phyloP scores from a whole-genome alignment of 306 rosid species.

The Pyrus communis region DNA sequence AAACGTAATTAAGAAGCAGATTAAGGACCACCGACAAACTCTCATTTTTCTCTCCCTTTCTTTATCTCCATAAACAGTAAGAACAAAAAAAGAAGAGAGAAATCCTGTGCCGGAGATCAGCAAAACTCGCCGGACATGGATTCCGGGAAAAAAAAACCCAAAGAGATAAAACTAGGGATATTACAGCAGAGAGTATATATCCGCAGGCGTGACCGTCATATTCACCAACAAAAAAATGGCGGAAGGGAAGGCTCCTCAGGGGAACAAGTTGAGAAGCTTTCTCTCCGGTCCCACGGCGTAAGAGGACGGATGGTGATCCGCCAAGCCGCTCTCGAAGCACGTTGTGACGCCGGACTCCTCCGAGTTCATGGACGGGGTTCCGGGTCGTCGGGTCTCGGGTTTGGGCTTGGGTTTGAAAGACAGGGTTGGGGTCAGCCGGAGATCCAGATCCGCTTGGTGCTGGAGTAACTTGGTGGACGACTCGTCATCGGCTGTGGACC shows the following conservation, averaged over 20 bases:
- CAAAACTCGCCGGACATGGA: slow-evolving; percentile 58
- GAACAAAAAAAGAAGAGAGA: slow-evolving; percentile 31
- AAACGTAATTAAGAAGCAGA: background rate
- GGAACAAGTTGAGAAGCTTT: slow-evolving; percentile 68
- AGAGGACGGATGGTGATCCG: slow-evolving; percentile 18
- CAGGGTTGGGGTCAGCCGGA: slow-evolving; percentile 50
- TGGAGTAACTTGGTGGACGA: slow-evolving; percentile 8
- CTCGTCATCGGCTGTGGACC: slow-evolving; percentile 32
- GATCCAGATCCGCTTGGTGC: slow-evolving; percentile 54
- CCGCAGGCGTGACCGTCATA: slow-evolving; percentile 24
- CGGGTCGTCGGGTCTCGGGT: slow-evolving; percentile 51
- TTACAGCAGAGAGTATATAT: slow-evolving; percentile 6
- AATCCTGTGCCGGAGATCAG: slow-evolving; percentile 52
- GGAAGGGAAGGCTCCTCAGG: slow-evolving; percentile 29
- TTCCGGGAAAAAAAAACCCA: slow-evolving; percentile 28
- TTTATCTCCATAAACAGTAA: slow-evolving; percentile 16
- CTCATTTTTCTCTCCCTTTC: slow-evolving; percentile 53
- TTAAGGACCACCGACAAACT: slow-evolving; percentile 45
- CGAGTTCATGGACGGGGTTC: slow-evolving; percentile 80
- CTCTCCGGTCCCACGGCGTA: slow-evolving; percentile 24
- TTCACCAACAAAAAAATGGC: slow-evolving; percentile 16
- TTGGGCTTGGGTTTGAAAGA: slow-evolving; percentile 25
- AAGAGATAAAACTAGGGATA: background rate
- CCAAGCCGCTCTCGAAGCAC: slow-evolving; percentile 50
- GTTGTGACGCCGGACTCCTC: slow-evolving; percentile 79